These are phyloP conservation scores for Pichia sp. DNA, from an alignment of 1,139 yeast genomes.

Conservation along the genomic window DNA sequence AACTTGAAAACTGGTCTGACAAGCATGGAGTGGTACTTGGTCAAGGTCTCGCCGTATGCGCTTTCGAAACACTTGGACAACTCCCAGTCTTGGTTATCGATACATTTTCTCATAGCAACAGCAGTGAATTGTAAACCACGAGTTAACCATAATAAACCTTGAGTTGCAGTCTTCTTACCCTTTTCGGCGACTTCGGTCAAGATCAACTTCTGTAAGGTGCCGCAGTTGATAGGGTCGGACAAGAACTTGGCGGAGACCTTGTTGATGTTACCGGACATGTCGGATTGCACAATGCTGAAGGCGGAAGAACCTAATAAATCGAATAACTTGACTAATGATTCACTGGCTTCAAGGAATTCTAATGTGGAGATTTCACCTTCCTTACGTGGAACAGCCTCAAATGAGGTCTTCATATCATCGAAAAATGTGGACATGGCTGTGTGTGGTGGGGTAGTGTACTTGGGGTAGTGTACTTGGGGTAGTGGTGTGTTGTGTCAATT, in stretches of 20 bases:
- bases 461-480: too few relatives aligned
- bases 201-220: constrained; percentile 75
- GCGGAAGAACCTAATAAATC: constrained; percentile 86
- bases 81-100: constrained; percentile 60
- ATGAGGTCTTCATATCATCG: constrained; percentile 72
- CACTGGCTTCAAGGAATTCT: constrained; percentile 80
- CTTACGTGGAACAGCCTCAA: constrained; percentile 62
- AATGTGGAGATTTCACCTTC: constrained; percentile 69
- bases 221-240: constrained; percentile 59
- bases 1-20: constrained; percentile 85
- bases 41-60: constrained; percentile 76
- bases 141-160: constrained; percentile 85
- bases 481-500: too few relatives aligned
- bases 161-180: constrained; percentile 75
- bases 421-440: constrained; percentile 69
- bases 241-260: constrained; percentile 69
- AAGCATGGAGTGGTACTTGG: constrained; percentile 78
- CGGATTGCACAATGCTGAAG: constrained; percentile 80
- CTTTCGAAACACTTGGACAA: constrained; percentile 77
- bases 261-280: constrained; percentile 82
- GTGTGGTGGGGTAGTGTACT: neutral
- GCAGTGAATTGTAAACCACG: constrained; percentile 90
- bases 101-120: constrained; percentile 79
- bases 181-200: constrained; percentile 61
- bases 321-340: constrained; percentile 77